Percentiles rank a stretch among this genome's conserved stretches.
phyloP scores from a whole-genome alignment of 2,329 filamentous ascomycete genomes.

The Exserohilum turcica region DNA sequence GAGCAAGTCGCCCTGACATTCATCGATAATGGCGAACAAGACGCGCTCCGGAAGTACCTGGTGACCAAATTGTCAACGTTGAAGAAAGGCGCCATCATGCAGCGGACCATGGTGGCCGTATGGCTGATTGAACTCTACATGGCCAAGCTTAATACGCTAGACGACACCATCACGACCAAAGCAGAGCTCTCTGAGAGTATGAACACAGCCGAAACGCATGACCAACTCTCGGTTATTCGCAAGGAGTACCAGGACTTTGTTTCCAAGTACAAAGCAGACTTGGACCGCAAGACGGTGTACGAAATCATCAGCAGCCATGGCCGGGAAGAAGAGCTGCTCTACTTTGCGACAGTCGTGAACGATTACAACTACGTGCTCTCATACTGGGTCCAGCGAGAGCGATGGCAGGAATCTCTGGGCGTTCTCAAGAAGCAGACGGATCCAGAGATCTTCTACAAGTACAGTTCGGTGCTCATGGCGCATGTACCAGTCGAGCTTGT shows the following conservation, averaged over 20 bases:
- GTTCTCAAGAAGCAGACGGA: constrained; percentile 94
- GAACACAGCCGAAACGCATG: constrained; percentile 71
- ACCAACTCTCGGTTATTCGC: constrained; percentile 71
- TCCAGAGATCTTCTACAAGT: constrained; percentile 91
- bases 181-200: constrained; percentile 77
- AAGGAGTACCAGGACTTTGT: constrained; percentile 89
- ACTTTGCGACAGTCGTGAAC: constrained; percentile 84
- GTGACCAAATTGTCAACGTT: constrained; percentile 79
- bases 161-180: constrained; percentile 90
- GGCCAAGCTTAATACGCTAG: constrained; percentile 91
- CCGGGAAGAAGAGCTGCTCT: constrained; percentile 87
- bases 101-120: constrained; percentile 90
- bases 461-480: constrained; percentile 95
- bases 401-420: constrained; percentile 83
- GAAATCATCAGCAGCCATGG: constrained; percentile 96
- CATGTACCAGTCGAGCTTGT: constrained; percentile 83
- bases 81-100: constrained; percentile 86
- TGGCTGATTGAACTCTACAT: constrained; percentile 98
- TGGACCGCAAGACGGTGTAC: constrained; percentile 91
- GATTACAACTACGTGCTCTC: constrained; percentile 94
- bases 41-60: constrained; percentile 88
- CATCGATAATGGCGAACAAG: constrained; percentile 86
- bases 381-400: constrained; percentile 96
- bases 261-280: constrained; percentile 78
- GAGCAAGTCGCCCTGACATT: constrained; percentile 92